Conservation (phyloP, 805 yeast species). For the Jamesozyma rosinii region DNA sequence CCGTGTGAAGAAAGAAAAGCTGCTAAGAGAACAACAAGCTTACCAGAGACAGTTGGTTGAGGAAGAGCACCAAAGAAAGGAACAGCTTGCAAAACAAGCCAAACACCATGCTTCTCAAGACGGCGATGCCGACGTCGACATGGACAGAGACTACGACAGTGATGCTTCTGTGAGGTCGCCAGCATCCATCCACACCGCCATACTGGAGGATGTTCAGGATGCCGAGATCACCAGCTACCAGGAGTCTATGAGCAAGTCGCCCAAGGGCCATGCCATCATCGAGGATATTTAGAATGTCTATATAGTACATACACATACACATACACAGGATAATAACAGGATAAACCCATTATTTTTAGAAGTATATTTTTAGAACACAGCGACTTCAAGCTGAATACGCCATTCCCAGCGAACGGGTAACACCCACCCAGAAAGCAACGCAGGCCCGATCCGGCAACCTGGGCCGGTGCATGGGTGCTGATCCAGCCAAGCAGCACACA, state of each 20-base stretch:
- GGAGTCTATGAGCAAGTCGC: conserved; percentile 16
- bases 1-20: conserved; percentile 3
- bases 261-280: conserved; percentile 22
- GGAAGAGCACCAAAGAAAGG: conserved; percentile 8
- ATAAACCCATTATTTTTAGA: no score
- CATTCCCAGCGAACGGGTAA: no score
- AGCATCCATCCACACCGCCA: neutral
- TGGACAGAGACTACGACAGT: neutral
- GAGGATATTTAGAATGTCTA: conserved; percentile 24
- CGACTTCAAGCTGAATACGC: no score
- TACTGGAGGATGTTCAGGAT: conserved; percentile 30
- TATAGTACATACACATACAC: neutral
- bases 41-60: conserved; percentile 9
- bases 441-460: no score
- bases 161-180: neutral
- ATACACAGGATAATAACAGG: no score
- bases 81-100: neutral
- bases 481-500: no score
- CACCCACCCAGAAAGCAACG: no score
- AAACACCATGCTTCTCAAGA: neutral
- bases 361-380: no score
- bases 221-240: conserved; percentile 26
- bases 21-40: conserved; percentile 5
- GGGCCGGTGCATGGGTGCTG: no score
- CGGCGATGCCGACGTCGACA: neutral